Percentiles rank a stretch among this genome's conserved stretches.
Conservation (phyloP, 371 early-diverging fungal species). For the Dipsacomyces acuminosporus region DNA sequence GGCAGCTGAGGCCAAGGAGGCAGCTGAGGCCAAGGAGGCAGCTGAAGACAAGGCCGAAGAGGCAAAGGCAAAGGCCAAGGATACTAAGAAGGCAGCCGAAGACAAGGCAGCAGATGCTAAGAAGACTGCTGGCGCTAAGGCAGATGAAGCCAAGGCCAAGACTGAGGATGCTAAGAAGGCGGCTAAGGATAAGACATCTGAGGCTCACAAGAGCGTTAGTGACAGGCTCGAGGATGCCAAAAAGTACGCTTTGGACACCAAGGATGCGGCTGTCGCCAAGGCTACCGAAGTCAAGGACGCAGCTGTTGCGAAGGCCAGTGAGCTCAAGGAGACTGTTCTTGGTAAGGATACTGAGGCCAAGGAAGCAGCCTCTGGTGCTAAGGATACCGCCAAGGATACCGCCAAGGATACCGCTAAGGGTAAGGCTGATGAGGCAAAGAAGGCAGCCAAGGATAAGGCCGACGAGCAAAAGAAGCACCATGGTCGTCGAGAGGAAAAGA, state of each 20-base stretch:
- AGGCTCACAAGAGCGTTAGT: not conserved
- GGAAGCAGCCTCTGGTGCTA: conserved; percentile 4
- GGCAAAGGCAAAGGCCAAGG: conserved; percentile 1
- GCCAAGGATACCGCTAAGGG: conserved; percentile 1
- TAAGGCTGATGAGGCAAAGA: not conserved
- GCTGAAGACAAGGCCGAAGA: not conserved
- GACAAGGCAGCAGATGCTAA: conserved; percentile 5
- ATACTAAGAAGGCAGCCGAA: conserved; percentile 5
- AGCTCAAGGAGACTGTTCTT: not conserved
- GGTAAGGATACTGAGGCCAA: not conserved
- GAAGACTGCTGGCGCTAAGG: conserved; percentile 5
- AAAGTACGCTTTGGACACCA: conserved; percentile 5
- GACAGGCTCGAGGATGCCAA: not conserved
- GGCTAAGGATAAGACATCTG: not conserved
- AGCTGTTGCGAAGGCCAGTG: not conserved
- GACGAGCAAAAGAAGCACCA: conserved; percentile 7
- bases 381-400: not conserved
- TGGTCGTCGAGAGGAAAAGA: conserved; percentile 20
- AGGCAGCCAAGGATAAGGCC: not conserved
- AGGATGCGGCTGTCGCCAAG: not conserved
- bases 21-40: conserved; percentile 4
- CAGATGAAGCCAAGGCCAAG: not conserved
- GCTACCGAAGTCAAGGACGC: not conserved
- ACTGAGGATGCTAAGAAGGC: not conserved
- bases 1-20: conserved; percentile 1